Conservation (phyloP, 2,329 filamentous ascomycete genomes). For the Aureobasidium sp. region DNA sequence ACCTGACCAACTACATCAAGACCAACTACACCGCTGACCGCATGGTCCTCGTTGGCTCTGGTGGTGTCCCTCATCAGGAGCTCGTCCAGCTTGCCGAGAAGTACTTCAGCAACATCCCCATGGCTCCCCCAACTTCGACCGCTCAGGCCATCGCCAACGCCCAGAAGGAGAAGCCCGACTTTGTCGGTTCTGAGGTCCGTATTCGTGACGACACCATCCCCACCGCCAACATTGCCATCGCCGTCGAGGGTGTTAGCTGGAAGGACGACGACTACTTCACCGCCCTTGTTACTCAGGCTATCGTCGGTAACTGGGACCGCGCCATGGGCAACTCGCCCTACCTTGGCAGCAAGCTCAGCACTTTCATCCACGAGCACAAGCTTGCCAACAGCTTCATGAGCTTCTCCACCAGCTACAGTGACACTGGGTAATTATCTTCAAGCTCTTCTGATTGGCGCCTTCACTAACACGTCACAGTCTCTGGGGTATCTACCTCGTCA, state of each 20-base stretch:
- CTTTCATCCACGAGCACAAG: slow-evolving; percentile 86
- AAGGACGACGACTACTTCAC: slow-evolving; percentile 99
- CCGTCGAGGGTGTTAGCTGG: slow-evolving; percentile 99
- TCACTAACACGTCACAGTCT: slow-evolving; percentile 55
- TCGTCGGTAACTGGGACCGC: slow-evolving; percentile 99
- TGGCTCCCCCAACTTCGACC: slow-evolving; percentile 65
- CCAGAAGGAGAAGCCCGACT: slow-evolving; percentile 82
- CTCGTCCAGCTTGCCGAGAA: slow-evolving; percentile 95
- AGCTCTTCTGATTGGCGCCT: not conserved
- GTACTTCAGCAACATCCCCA: slow-evolving; percentile 77
- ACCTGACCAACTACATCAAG: slow-evolving; percentile 95
- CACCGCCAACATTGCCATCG: slow-evolving; percentile 95
- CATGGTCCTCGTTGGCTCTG: slow-evolving; percentile 96
- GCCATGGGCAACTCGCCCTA: slow-evolving; percentile 96
- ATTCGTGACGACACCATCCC: slow-evolving; percentile 94
- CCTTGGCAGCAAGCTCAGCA: slow-evolving; percentile 96
- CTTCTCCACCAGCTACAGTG: slow-evolving; percentile 99
- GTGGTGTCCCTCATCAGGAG: slow-evolving; percentile 87
- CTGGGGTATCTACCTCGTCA: slow-evolving; percentile 98
- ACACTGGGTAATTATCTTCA: slow-evolving; percentile 71
- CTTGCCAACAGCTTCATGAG: slow-evolving; percentile 99
- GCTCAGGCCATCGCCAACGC: slow-evolving; percentile 64
- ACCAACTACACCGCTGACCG: slow-evolving; percentile 99
- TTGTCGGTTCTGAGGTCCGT: slow-evolving; percentile 91
- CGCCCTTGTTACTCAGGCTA: slow-evolving; percentile 92